Evolutionary conservation across 768 basidiomycete species (phyloP).

Genomic region (Lactifluus subvellereus): DNA sequence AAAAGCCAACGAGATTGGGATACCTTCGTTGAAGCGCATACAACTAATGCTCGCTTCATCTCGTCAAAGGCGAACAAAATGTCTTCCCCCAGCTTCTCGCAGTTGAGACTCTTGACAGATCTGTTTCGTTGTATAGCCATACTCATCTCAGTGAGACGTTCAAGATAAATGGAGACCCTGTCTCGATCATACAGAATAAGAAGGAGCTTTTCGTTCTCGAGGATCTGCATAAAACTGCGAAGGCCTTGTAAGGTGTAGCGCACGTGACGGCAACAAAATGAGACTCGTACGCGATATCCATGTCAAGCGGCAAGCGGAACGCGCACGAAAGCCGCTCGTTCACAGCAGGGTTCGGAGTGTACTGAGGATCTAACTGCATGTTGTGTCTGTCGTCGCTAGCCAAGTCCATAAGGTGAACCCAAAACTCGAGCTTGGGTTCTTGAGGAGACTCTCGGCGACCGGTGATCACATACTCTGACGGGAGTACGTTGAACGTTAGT

Average conservation of each 20-base stretch:
- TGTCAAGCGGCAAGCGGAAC: slow-evolving; percentile 7
- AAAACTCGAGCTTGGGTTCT: slow-evolving; percentile 2
- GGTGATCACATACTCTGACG: neutral
- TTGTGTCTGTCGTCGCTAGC: slow-evolving; percentile 8
- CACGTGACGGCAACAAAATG: neutral
- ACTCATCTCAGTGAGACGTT: neutral
- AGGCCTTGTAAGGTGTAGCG: neutral
- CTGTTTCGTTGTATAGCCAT: neutral
- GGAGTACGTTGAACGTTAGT: neutral
- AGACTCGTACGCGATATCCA: slow-evolving; percentile 5
- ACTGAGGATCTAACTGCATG: slow-evolving; percentile 1
- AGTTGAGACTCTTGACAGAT: slow-evolving; percentile 29
- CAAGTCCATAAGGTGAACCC: neutral
- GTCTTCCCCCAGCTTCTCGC: slow-evolving; percentile 42
- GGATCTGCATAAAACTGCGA: slow-evolving; percentile 12
- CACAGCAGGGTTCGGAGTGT: slow-evolving; percentile 2
- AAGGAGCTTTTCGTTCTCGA: slow-evolving; percentile 14
- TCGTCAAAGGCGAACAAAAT: slow-evolving; percentile 49
- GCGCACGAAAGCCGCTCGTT: neutral
- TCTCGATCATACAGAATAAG: slow-evolving; percentile 5
- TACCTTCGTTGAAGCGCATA: slow-evolving; percentile 43
- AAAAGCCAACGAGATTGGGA: neutral
- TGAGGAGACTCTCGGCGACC: neutral
- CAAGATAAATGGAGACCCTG: slow-evolving; percentile 8
- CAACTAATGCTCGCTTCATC: slow-evolving; percentile 40